Evolutionary conservation across 2,329 filamentous ascomycete genomes (phyloP).

Genomic region (Colletotrichum salicis): DNA sequence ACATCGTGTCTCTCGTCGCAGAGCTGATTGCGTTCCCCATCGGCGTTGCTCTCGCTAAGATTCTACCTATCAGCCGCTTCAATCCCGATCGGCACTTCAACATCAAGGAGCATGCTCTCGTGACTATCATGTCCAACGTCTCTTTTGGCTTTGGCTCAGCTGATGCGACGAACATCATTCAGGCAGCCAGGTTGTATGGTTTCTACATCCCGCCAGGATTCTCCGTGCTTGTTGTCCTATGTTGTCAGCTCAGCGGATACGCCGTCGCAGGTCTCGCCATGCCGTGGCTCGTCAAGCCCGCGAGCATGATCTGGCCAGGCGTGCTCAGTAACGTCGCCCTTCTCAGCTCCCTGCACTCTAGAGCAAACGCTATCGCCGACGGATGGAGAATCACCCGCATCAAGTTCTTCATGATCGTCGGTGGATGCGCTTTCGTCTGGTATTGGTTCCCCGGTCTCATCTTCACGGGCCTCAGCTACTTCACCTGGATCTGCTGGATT

Average conservation of each 20-base stretch:
- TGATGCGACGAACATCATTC: slow-evolving; percentile 52
- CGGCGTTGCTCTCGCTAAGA: slow-evolving; percentile 51
- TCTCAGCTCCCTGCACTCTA: slow-evolving; percentile 51
- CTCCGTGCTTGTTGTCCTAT: slow-evolving; percentile 52
- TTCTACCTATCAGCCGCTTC: slow-evolving; percentile 52
- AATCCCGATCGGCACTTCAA: slow-evolving; percentile 55
- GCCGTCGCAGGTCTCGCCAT: slow-evolving; percentile 55
- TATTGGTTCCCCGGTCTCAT: slow-evolving; percentile 61
- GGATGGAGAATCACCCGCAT: slow-evolving; percentile 50
- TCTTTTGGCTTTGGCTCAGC: slow-evolving; percentile 50
- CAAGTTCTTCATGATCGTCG: slow-evolving; percentile 52
- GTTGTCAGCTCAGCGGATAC: slow-evolving; percentile 61
- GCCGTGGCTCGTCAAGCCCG: slow-evolving; percentile 56
- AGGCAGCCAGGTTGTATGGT: slow-evolving; percentile 50
- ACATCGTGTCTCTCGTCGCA: slow-evolving; percentile 49
- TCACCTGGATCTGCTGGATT: slow-evolving; percentile 60
- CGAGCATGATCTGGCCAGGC: slow-evolving; percentile 59
- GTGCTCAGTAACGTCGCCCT: slow-evolving; percentile 56
- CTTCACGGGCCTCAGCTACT: slow-evolving; percentile 53
- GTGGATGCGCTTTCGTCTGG: slow-evolving; percentile 55
- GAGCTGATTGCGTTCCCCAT: slow-evolving; percentile 52
- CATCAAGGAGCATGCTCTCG: slow-evolving; percentile 60
- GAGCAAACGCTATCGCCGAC: slow-evolving; percentile 36
- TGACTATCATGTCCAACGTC: slow-evolving; percentile 62
- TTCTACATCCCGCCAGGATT: slow-evolving; percentile 49